phyloP scores from a whole-genome alignment of 805 yeast species.

The Lipomyces starkeyi region DNA sequence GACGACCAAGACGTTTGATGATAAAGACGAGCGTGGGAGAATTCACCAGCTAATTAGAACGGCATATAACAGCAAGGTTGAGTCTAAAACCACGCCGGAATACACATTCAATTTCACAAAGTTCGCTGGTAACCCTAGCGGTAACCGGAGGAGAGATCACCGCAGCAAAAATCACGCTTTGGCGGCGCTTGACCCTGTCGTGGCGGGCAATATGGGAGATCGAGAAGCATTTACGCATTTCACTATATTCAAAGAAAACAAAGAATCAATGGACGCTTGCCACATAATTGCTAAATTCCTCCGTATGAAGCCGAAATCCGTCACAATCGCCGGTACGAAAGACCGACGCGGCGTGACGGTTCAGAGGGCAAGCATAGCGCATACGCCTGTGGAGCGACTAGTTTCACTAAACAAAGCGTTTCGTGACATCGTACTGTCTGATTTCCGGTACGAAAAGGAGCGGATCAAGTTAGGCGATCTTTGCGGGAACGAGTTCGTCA shows the following conservation, averaged over 20 bases:
- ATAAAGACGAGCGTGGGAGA: slow-evolving; percentile 74
- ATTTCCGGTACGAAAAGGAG: slow-evolving; percentile 68
- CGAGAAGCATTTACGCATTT: slow-evolving; percentile 72
- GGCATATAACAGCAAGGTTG: slow-evolving; percentile 75
- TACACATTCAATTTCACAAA: slow-evolving; percentile 67
- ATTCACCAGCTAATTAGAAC: slow-evolving; percentile 78
- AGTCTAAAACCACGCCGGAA: slow-evolving; percentile 73
- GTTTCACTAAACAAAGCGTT: slow-evolving; percentile 76
- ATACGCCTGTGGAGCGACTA: slow-evolving; percentile 74
- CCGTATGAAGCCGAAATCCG: slow-evolving; percentile 69
- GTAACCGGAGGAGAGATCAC: not conserved
- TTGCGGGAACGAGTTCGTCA: slow-evolving; percentile 84
- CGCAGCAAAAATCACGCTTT: not conserved
- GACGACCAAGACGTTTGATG: slow-evolving; percentile 62
- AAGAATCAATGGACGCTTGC: slow-evolving; percentile 97
- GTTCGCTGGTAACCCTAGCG: slow-evolving; percentile 5
- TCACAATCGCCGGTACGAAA: slow-evolving; percentile 92
- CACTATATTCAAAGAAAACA: slow-evolving; percentile 87
- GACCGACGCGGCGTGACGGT: slow-evolving; percentile 96
- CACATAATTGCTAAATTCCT: slow-evolving; percentile 72
- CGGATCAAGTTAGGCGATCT: slow-evolving; percentile 80
- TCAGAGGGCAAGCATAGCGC: slow-evolving; percentile 74
- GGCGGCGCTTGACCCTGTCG: slow-evolving; percentile 19
- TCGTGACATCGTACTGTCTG: slow-evolving; percentile 79
- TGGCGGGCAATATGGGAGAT: slow-evolving; percentile 55